phyloP scores from a whole-genome alignment of 257 asterid genomes.

The Galeopsis tetrahit region DNA sequence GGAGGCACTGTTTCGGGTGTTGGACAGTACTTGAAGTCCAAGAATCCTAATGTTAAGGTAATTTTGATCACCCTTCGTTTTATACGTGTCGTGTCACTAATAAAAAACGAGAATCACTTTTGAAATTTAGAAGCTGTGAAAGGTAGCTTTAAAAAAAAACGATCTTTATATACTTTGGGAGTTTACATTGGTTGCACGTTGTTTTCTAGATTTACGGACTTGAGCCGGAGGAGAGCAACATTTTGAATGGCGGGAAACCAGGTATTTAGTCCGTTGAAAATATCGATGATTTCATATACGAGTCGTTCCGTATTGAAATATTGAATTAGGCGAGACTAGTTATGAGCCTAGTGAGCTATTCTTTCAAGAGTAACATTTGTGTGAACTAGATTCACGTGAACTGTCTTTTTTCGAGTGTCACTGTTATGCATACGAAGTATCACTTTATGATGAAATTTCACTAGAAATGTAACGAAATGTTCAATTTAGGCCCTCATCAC shows the following conservation, averaged over 20 bases:
- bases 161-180: not conserved
- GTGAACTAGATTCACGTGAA: too few species aligned
- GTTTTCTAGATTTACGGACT: constrained; percentile 78
- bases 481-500: constrained; percentile 82
- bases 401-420: too few species aligned
- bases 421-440: too few species aligned
- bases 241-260: constrained; percentile 97
- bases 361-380: too few species aligned
- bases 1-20: constrained; percentile 99
- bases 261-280: constrained; percentile 39
- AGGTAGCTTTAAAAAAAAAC: too few species aligned
- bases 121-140: too few species aligned
- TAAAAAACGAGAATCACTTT: too few species aligned
- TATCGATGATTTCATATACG: too few species aligned
- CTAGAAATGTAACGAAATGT: not conserved
- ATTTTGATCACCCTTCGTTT: not conserved
- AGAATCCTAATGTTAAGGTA: constrained; percentile 89
- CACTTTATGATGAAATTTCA: too few species aligned
- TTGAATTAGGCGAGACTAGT: too few species aligned
- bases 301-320: too few species aligned
- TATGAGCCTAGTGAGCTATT: too few species aligned
- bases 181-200: not conserved
- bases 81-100: not conserved
- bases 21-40: constrained; percentile 84
- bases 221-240: constrained; percentile 90